Percentiles rank a stretch among this genome's conserved stretches.
phyloP scores from a whole-genome alignment of 2,329 filamentous ascomycete species.

The Fusarium bactridioides region DNA sequence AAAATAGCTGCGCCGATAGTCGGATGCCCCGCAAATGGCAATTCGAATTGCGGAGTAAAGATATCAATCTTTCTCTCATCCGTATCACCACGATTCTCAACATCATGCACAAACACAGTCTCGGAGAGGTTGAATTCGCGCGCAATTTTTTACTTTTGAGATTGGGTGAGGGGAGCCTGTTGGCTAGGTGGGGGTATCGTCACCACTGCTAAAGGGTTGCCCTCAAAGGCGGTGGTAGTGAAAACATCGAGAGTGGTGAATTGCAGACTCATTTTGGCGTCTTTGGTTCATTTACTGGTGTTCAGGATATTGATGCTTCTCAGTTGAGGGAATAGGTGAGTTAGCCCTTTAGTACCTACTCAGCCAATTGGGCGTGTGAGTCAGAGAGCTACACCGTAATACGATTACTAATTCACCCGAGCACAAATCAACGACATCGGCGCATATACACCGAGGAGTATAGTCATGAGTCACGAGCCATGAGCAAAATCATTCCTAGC shows the following conservation, averaged over 20 bases:
- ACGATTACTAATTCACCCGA: not conserved
- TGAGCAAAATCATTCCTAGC: not conserved
- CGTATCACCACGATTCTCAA: conserved; percentile 38
- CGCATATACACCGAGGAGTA: not conserved
- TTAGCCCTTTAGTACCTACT: not conserved
- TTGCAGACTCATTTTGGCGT: conserved; percentile 45
- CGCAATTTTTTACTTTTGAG: conserved; percentile 64
- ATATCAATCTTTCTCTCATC: conserved; percentile 59
- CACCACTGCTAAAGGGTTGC: conserved; percentile 68
- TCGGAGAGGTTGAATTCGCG: conserved; percentile 70
- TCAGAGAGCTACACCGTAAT: not conserved
- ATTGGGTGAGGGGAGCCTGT: conserved; percentile 47
- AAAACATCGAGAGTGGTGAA: conserved; percentile 67
- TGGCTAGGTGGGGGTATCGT: conserved; percentile 53
- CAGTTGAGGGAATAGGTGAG: rapidly evolving
- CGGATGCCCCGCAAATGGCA: conserved; percentile 69
- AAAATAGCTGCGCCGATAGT: conserved; percentile 64
- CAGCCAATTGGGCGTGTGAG: not conserved
- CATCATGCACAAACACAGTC: conserved; percentile 67
- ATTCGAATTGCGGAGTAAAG: conserved; percentile 61
- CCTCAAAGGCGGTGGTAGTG: conserved; percentile 57
- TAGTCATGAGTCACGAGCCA: not conserved
- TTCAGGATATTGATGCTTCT: rapidly evolving
- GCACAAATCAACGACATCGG: not conserved
- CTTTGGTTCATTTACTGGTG: rapidly evolving